Evolutionary conservation across 495 filamentous ascomycete species (phyloP).

Genomic region (Hypomontagnella submonticulosa): DNA sequence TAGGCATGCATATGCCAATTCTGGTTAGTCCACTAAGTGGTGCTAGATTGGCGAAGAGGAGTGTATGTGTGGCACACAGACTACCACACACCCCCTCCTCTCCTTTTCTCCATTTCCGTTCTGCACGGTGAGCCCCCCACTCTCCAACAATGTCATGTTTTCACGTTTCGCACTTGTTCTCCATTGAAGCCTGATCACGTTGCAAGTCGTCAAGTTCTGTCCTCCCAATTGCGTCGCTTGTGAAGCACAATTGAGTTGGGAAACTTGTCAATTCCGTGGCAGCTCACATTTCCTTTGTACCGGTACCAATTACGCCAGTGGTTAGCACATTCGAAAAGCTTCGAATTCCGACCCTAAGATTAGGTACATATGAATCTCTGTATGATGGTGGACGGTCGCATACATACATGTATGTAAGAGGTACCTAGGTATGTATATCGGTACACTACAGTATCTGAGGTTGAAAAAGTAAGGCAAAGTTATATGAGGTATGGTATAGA

Average conservation of each 20-base stretch:
- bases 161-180: conserved; percentile 29
- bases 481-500: background rate
- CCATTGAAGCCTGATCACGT: conserved; percentile 46
- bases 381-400: conserved; percentile 8
- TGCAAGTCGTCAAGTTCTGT: conserved; percentile 37
- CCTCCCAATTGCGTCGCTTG: conserved; percentile 30
- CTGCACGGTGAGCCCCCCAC: conserved; percentile 25
- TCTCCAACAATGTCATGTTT: conserved; percentile 12
- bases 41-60: conserved; percentile 14
- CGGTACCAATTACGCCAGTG: background rate
- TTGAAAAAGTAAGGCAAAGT: too few species aligned
- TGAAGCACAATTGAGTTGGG: conserved; percentile 38
- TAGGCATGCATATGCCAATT: conserved; percentile 34
- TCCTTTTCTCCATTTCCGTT: background rate
- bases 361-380: conserved; percentile 3
- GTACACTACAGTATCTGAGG: background rate
- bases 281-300: conserved; percentile 1
- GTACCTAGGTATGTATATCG: conserved; percentile 6
- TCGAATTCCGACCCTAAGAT: conserved; percentile 14
- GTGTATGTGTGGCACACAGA: conserved; percentile 11
- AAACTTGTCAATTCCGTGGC: conserved; percentile 31
- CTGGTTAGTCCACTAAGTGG: conserved; percentile 28
- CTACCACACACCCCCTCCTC: conserved; percentile 11
- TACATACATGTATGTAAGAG: background rate
- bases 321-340: conserved; percentile 17